phyloP scores from a whole-genome alignment of 805 yeast genomes.

The Teunomyces tritomae region DNA sequence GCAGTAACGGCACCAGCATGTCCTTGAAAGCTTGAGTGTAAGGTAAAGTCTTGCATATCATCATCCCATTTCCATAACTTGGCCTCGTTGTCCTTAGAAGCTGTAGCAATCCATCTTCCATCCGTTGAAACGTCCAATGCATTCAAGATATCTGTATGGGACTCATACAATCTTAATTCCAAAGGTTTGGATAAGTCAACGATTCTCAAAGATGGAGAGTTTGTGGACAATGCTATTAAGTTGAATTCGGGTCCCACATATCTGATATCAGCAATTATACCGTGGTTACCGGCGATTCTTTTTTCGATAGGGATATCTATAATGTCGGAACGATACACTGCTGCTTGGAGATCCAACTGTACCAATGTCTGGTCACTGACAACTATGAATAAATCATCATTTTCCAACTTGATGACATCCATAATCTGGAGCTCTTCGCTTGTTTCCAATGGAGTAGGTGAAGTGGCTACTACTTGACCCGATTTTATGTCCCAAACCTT shows the following conservation, averaged over 20 bases:
- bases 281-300: slow-evolving; percentile 88
- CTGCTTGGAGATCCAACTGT: slow-evolving; percentile 35
- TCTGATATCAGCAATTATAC: slow-evolving; percentile 87
- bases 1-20: slow-evolving; percentile 88
- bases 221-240: slow-evolving; percentile 82
- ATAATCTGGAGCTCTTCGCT: slow-evolving; percentile 72
- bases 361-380: slow-evolving; percentile 83
- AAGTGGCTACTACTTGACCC: slow-evolving; percentile 46
- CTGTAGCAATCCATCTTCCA: slow-evolving; percentile 90
- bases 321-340: slow-evolving; percentile 1
- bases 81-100: slow-evolving; percentile 84
- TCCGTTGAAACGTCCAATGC: slow-evolving; percentile 73
- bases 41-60: slow-evolving; percentile 33
- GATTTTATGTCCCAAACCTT: slow-evolving; percentile 58
- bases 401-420: slow-evolving; percentile 48
- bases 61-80: slow-evolving; percentile 74
- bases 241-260: slow-evolving; percentile 63
- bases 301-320: slow-evolving; percentile 42
- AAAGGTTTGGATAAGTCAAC: slow-evolving; percentile 60
- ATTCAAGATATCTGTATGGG: slow-evolving; percentile 84
- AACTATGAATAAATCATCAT: slow-evolving; percentile 47
- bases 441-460: slow-evolving; percentile 50
- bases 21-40: slow-evolving; percentile 70
- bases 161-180: slow-evolving; percentile 65
- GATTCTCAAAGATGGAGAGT: slow-evolving; percentile 83